Conservation (phyloP, 1,284 basidiomycete species). For the Cerioporus squamosus region DNA sequence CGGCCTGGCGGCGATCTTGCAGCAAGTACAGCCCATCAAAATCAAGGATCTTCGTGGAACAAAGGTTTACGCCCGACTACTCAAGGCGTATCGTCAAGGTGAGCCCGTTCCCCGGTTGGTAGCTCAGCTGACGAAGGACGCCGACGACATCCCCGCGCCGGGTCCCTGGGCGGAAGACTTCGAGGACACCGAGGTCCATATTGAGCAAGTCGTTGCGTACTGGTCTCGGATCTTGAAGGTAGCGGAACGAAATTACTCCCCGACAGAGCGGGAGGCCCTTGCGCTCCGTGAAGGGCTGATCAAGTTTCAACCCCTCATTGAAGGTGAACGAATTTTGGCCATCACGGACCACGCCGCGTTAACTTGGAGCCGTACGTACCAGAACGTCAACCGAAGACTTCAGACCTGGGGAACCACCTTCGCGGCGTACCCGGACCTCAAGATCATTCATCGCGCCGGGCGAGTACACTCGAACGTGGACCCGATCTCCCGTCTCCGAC, state of each 20-base stretch:
- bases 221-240: too few relatives aligned
- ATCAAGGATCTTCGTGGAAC: slow-evolving; percentile 42
- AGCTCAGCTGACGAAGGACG: slow-evolving; percentile 17
- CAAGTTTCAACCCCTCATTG: slow-evolving; percentile 34
- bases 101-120: slow-evolving; percentile 26
- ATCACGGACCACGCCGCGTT: slow-evolving; percentile 40
- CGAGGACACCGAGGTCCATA: too few relatives aligned
- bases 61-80: slow-evolving; percentile 33
- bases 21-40: slow-evolving; percentile 38
- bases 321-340: slow-evolving; percentile 31
- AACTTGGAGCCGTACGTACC: slow-evolving; percentile 34
- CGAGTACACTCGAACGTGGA: too few relatives aligned
- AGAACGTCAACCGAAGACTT: slow-evolving; percentile 36
- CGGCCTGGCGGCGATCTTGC: slow-evolving; percentile 33
- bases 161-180: too few relatives aligned
- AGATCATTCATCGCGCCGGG: slow-evolving; percentile 6
- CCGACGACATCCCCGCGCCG: too few relatives aligned
- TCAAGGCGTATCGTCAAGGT: slow-evolving; percentile 16
- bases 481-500: too few relatives aligned
- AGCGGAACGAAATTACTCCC: too few relatives aligned
- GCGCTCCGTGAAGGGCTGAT: slow-evolving; percentile 35
- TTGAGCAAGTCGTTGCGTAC: too few relatives aligned
- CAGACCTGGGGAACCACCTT: slow-evolving; percentile 33
- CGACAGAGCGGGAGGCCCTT: slow-evolving; percentile 29
- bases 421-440: slow-evolving; percentile 28